A percentile compares a stretch with the other conserved stretches of the same genome.
Conservation (phyloP, 148 eudicot species). For the Fagopyrum esculentum region DNA sequence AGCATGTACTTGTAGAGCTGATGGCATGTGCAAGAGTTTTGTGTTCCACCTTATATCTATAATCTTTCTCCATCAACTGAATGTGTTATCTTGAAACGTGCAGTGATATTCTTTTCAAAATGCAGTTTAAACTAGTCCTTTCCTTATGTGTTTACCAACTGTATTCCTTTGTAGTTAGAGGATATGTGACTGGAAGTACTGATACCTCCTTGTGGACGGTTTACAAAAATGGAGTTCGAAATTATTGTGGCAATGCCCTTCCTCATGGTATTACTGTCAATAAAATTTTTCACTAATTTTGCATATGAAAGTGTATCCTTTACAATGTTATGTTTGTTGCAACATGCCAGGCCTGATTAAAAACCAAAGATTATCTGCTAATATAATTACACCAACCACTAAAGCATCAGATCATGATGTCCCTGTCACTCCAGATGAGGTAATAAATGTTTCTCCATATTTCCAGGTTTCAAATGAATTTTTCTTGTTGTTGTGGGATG, state of each 20-base stretch:
- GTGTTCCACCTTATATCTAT: not conserved
- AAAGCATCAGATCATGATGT: conserved; percentile 98
- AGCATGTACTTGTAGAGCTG: not conserved
- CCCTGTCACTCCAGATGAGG: conserved; percentile 91
- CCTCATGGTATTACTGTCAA: conserved; percentile 59
- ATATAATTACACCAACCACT: conserved; percentile 92
- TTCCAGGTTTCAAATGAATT: not conserved
- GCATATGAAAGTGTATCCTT: not conserved
- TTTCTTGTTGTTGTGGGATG: not conserved
- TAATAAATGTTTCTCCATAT: conserved; percentile 8
- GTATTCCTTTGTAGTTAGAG: conserved; percentile 54
- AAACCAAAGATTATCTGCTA: conserved; percentile 68
- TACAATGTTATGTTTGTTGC: conserved; percentile 6
- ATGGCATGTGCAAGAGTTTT: not conserved
- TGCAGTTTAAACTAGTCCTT: not conserved
- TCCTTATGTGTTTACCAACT: not conserved
- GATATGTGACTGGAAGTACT: conserved; percentile 94
- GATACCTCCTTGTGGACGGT: conserved; percentile 99
- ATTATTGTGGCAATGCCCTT: conserved; percentile 86
- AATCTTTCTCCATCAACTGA: not conserved
- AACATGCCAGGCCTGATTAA: conserved; percentile 62
- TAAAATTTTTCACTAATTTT: not conserved
- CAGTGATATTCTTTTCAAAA: not conserved
- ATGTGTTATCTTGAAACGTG: not conserved
- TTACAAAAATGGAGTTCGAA: conserved; percentile 76